These are phyloP conservation scores for Coniochaeta sp. DNA, from an alignment of 2,329 filamentous ascomycete species.

Conservation along the genomic window DNA sequence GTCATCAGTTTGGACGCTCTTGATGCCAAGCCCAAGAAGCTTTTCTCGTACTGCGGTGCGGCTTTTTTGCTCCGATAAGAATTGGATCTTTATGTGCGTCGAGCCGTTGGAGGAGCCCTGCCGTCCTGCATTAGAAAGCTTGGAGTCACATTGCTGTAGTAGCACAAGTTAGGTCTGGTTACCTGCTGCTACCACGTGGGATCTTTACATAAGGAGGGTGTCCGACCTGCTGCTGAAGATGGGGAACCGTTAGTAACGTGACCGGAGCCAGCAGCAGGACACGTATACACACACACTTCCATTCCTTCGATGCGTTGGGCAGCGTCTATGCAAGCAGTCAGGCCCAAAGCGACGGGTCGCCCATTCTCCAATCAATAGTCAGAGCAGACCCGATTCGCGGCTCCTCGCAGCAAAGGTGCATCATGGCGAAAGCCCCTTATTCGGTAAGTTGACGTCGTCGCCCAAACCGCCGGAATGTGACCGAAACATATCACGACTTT, in stretches of 20 bases:
- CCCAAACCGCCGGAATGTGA: background rate
- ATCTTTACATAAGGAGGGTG: background rate
- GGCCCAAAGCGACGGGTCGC: background rate
- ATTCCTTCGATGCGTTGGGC: background rate
- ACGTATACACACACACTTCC: background rate
- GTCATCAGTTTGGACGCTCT: too few species aligned
- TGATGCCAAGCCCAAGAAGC: too few species aligned
- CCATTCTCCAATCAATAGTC: constrained; percentile 1
- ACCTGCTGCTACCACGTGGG: background rate
- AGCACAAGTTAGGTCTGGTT: too few species aligned
- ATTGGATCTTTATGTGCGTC: too few species aligned
- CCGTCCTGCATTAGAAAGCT: too few species aligned
- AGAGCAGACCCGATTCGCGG: constrained; percentile 2
- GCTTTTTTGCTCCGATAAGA: too few species aligned
- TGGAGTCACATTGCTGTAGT: too few species aligned
- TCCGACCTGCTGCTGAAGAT: background rate
- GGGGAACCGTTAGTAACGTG: constrained; percentile 1
- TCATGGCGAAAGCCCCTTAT: constrained; percentile 1
- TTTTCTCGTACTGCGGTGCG: too few species aligned
- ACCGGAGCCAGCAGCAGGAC: background rate
- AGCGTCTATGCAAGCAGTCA: background rate
- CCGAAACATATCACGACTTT: constrained; percentile 2
- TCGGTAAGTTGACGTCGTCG: background rate
- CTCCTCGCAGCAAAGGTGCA: constrained; percentile 2
- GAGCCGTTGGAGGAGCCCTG: too few species aligned